Percentiles rank a stretch among this genome's conserved stretches.
phyloP scores from a whole-genome alignment of 2,329 filamentous ascomycete species.

The Pyrenochaeta sp. region DNA sequence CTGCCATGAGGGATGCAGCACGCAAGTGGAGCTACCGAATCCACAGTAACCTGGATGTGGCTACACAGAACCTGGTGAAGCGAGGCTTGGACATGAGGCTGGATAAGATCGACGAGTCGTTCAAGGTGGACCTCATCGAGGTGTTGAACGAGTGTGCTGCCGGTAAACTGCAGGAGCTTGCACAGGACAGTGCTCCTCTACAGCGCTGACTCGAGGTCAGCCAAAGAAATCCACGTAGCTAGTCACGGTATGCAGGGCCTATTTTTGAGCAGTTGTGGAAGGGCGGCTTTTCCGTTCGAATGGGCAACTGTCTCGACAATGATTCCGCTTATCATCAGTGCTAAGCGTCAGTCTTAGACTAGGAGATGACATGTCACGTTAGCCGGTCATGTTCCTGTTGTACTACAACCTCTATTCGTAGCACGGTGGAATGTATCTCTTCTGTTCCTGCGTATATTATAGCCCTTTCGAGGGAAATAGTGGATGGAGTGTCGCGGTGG shows the following conservation, averaged over 20 bases:
- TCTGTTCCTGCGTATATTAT: neutral
- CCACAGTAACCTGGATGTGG: conserved; percentile 6
- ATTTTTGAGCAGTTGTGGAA: neutral
- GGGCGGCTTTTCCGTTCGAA: neutral
- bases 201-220: neutral
- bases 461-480: neutral
- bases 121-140: conserved; percentile 12
- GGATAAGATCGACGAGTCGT: conserved; percentile 13
- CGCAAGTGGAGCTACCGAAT: conserved; percentile 20
- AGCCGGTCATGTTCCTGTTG: neutral
- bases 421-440: neutral
- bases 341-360: neutral
- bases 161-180: neutral
- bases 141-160: conserved; percentile 11
- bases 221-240: neutral
- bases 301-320: neutral
- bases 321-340: neutral
- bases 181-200: neutral
- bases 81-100: conserved; percentile 25
- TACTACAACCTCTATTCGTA: neutral
- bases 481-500: neutral
- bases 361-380: neutral
- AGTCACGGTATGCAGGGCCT: too few relatives aligned
- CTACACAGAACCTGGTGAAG: conserved; percentile 3
- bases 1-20: conserved; percentile 15